These are phyloP conservation scores for Cardamine occulta DNA, from an alignment of 345 rosid genomes.

Conservation along the genomic window DNA sequence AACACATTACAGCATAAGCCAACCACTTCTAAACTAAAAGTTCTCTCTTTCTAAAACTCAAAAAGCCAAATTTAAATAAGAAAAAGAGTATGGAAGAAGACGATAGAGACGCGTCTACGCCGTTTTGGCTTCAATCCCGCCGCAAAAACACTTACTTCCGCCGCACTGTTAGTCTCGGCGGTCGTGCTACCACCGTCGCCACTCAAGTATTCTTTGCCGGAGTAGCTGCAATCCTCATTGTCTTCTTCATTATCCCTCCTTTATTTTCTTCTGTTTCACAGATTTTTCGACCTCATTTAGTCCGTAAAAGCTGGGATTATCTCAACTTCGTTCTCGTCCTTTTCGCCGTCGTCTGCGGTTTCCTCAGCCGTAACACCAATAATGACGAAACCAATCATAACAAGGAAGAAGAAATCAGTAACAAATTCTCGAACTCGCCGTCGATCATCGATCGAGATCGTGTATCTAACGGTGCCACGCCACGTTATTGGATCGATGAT, in stretches of 20 bases:
- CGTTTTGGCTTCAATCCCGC: slow-evolving; percentile 71
- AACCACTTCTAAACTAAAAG: slow-evolving; percentile 29
- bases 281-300: slow-evolving; percentile 57
- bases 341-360: slow-evolving; percentile 81
- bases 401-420: slow-evolving; percentile 12
- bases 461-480: slow-evolving; percentile 46
- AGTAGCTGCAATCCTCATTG: slow-evolving; percentile 51
- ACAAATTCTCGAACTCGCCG: slow-evolving; percentile 38
- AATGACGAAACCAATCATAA: slow-evolving; percentile 35
- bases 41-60: background rate
- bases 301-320: slow-evolving; percentile 79
- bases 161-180: slow-evolving; percentile 39
- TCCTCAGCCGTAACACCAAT: slow-evolving; percentile 53
- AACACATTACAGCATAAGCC: slow-evolving; percentile 27
- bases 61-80: background rate
- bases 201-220: slow-evolving; percentile 50
- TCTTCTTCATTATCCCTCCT: slow-evolving; percentile 58
- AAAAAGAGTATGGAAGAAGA: slow-evolving; percentile 52
- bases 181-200: slow-evolving; percentile 37
- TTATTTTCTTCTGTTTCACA: slow-evolving; percentile 58
- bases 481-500: slow-evolving; percentile 52
- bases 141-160: slow-evolving; percentile 41
- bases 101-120: slow-evolving; percentile 57
- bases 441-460: slow-evolving; percentile 38
- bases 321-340: slow-evolving; percentile 73